A percentile compares a stretch with the other conserved stretches of the same genome.
phyloP scores from a whole-genome alignment of 2,329 filamentous ascomycete species.

The Talaromyces sp. region DNA sequence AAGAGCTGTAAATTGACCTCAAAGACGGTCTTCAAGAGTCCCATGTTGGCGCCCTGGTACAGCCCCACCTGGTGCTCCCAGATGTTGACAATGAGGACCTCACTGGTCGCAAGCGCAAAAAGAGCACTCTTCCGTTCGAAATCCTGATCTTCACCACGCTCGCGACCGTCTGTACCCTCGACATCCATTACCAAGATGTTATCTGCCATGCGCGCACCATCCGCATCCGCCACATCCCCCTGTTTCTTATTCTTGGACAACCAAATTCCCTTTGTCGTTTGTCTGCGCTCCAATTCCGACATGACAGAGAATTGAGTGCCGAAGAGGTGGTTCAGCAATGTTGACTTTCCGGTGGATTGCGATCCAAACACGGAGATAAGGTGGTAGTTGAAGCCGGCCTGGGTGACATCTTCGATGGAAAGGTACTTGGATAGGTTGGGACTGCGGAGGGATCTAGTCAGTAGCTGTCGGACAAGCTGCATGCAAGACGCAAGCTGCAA shows the following conservation, averaged over 20 bases:
- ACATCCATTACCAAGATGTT: conserved; percentile 99
- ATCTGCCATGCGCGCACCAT: conserved; percentile 74
- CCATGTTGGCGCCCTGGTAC: conserved; percentile 99
- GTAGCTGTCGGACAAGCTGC: conserved; percentile 2
- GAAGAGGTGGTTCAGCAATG: conserved; percentile 92
- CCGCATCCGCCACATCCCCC: conserved; percentile 39
- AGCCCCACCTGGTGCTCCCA: conserved; percentile 99
- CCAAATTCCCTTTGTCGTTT: conserved; percentile 99
- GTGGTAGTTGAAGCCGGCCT: conserved; percentile 97
- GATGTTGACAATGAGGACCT: conserved; percentile 97
- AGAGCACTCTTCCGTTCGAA: conserved; percentile 98
- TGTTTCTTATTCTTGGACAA: conserved; percentile 91
- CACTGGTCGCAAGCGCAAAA: conserved; percentile 94
- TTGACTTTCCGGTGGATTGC: conserved; percentile 98
- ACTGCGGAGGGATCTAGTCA: conserved; percentile 50
- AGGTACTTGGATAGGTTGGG: conserved; percentile 80
- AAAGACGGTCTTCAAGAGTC: conserved; percentile 95
- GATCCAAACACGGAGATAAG: conserved; percentile 98
- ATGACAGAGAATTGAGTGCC: conserved; percentile 97
- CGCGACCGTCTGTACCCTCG: conserved; percentile 93
- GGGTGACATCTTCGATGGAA: conserved; percentile 74
- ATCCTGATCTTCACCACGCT: conserved; percentile 96
- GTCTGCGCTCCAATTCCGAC: conserved; percentile 88
- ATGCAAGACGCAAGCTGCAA: conserved; percentile 1
- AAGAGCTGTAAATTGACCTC: conserved; percentile 98